Percentiles rank a stretch among this genome's conserved stretches.
These are phyloP conservation scores for Fistulinella cinereoalba DNA, from an alignment of 1,284 basidiomycete genomes.

Conservation along the genomic window DNA sequence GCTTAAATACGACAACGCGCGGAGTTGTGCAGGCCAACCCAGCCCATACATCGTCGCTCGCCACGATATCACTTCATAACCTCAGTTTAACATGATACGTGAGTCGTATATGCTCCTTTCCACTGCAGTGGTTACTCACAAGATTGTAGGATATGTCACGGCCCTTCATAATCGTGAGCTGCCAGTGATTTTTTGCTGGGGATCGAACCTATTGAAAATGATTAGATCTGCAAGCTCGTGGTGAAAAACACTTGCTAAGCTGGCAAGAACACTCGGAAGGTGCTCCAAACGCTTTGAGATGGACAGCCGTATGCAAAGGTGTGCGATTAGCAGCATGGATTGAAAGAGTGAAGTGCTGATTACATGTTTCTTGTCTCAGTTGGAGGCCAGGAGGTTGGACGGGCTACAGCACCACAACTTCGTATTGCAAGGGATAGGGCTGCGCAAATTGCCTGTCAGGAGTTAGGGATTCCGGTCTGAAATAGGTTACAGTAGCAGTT, in stretches of 20 bases:
- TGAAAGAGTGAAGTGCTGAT: background rate
- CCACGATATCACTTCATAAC: background rate
- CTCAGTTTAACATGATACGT: constrained; percentile 20
- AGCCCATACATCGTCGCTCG: background rate
- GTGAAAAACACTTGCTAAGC: constrained; percentile 32
- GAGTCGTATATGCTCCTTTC: constrained; percentile 3
- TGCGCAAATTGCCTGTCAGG: constrained; percentile 45
- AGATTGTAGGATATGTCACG: constrained; percentile 40
- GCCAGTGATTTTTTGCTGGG: constrained; percentile 1
- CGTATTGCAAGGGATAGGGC: constrained; percentile 48
- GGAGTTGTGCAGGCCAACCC: background rate
- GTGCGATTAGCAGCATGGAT: constrained; percentile 13
- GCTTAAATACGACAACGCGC: constrained; percentile 24
- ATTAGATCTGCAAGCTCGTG: constrained; percentile 45
- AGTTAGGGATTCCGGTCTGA: constrained; percentile 17
- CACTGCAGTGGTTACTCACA: constrained; percentile 9
- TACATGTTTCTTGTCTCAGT: constrained; percentile 37
- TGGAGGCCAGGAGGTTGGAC: constrained; percentile 44
- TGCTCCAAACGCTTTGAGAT: constrained; percentile 39
- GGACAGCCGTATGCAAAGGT: constrained; percentile 59
- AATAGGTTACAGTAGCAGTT: no score
- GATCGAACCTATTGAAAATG: constrained; percentile 2
- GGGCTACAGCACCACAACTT: constrained; percentile 42
- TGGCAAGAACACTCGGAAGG: constrained; percentile 43
- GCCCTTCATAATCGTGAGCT: constrained; percentile 53